Base-by-base conservation (phyloP, 2,329 filamentous ascomycete species). In the Dactylonectria macrodidyma region DNA sequence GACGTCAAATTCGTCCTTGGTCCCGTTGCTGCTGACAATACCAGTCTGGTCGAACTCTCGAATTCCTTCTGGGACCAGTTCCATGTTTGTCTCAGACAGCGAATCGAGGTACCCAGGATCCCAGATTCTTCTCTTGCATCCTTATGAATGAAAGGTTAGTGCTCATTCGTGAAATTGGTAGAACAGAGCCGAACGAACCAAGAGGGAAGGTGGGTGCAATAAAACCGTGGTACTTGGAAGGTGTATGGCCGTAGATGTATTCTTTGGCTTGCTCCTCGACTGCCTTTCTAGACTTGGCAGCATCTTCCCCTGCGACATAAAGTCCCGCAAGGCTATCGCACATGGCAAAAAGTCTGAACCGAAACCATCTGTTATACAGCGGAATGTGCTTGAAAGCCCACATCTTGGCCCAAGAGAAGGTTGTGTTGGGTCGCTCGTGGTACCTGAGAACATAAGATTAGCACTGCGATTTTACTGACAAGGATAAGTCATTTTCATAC, bases 111-210 rank as follows among this genome's bases (percentile, higher is more conserved):
- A 67, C 14, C 65, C 60, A 8, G 78, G 73, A 48, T 79, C 78
- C 24, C 71, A 75, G 57, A 79, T 76, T 9, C 75, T 69, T 9
- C 78, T 66, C 72, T 78, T 79, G 67, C 78, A 80, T 2, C 64
- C 59, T 62, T 19, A 19, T 19, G 19, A 19, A 8, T 4, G 16
- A 14, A 16, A 19, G 1, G 11, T 22, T 7, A 30, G 24, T 16
- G 3, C 46, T 6, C 46, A n/a, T 11, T 33, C 0, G 2, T 22
- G 44, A 12, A 2, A 10, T 30, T 38, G 14, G 11, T 16, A 16
- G 5, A 16, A 12, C 6, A n/a, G 12, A 41, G 1, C 1, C 3
- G 3, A 10, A 52, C 54, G 5, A 34, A 8, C 77, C 78, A 0
- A 79, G 56, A 0, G 73, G 71, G 38, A 76, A 78, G 2, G 72